phyloP scores from a whole-genome alignment of 129 eudicot species.

The Mikania micrantha region DNA sequence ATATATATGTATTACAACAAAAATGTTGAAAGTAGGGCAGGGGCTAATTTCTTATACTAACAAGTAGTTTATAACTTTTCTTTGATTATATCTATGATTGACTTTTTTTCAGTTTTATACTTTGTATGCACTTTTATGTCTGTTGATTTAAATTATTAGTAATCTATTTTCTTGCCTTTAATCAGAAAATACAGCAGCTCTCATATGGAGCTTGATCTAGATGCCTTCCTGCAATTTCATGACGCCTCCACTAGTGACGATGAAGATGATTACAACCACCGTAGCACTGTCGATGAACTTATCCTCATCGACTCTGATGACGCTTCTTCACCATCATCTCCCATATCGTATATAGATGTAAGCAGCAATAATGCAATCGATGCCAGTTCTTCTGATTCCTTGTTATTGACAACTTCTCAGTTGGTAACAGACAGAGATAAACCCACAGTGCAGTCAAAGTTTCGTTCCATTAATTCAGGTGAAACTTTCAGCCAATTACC shows the following conservation, averaged over 20 bases:
- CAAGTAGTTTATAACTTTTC: no score
- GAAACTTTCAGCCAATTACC: constrained; percentile 36
- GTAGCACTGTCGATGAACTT: constrained; percentile 77
- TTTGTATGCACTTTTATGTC: no score
- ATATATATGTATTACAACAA: no score
- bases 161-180: no score
- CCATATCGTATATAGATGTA: constrained; percentile 1
- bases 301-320: constrained; percentile 57
- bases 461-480: constrained; percentile 25
- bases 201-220: constrained; percentile 60
- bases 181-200: constrained; percentile 13
- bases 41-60: no score
- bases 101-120: no score
- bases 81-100: no score
- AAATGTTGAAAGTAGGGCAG: no score
- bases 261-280: constrained; percentile 19
- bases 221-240: constrained; percentile 44
- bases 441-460: constrained; percentile 1
- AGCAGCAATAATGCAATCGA: constrained; percentile 18
- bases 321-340: constrained; percentile 23
- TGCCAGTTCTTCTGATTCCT: constrained; percentile 1
- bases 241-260: constrained; percentile 30
- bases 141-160: no score
- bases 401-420: background rate
- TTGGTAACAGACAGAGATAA: constrained; percentile 10